phyloP scores from a whole-genome alignment of 163 green algal species.

The Dunaliella salina region DNA sequence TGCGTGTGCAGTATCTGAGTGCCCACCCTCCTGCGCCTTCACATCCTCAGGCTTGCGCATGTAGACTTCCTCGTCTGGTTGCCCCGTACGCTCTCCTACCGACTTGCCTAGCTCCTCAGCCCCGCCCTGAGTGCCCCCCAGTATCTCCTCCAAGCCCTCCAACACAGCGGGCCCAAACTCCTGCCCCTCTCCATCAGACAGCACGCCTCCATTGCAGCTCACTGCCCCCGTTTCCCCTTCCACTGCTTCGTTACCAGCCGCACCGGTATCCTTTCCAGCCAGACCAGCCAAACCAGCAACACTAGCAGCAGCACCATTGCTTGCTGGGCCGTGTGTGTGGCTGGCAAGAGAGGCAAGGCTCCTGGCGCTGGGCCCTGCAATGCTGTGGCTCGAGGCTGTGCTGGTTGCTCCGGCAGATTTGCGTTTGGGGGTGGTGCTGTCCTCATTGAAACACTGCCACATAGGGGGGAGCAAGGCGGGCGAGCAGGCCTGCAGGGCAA shows the following conservation, averaged over 20 bases:
- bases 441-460: slow-evolving; percentile 43
- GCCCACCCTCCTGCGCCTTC: neutral
- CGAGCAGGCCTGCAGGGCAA: slow-evolving; percentile 50
- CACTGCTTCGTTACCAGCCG: no score
- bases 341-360: neutral
- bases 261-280: neutral
- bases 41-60: neutral
- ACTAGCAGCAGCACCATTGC: neutral
- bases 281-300: neutral
- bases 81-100: no score
- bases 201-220: neutral
- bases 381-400: neutral
- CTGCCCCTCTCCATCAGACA: neutral
- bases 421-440: neutral
- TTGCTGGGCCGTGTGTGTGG: neutral
- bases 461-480: slow-evolving; percentile 50
- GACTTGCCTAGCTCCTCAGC: no score
- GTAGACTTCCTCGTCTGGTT: neutral
- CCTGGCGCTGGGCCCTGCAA: neutral
- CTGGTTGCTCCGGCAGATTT: neutral
- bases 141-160: neutral
- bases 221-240: no score
- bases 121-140: neutral
- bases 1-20: neutral
- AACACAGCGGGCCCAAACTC: neutral